Conservation (phyloP, 495 filamentous ascomycete genomes). For the Xylaria acuta region DNA sequence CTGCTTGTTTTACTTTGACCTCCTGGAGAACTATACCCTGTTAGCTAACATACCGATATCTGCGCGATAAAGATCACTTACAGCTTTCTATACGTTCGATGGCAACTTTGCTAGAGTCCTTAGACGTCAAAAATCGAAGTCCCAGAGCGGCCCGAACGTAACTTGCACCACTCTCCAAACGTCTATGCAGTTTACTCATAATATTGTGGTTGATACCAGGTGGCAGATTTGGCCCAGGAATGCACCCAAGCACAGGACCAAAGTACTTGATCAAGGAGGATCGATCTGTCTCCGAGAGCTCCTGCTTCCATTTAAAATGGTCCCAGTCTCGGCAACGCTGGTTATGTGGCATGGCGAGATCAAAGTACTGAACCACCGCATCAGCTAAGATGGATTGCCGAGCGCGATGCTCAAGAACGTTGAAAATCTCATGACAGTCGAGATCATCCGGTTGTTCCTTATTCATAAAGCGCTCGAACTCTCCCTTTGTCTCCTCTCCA, state of each 20-base stretch:
- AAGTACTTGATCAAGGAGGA: conserved; percentile 15
- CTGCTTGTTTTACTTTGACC: conserved; percentile 24
- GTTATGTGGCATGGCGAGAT: conserved; percentile 31
- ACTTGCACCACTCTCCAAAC: conserved; percentile 16
- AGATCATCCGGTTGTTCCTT: conserved; percentile 21
- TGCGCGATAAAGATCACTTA: conserved; percentile 21
- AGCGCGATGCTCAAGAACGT: conserved; percentile 45
- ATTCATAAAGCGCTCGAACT: conserved; percentile 29
- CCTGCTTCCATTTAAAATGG: conserved; percentile 24
- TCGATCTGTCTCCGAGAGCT: conserved; percentile 8
- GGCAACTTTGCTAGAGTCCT: neutral
- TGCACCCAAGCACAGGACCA: conserved; percentile 9
- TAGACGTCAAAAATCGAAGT: conserved; percentile 9
- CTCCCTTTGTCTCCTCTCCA: conserved; percentile 29
- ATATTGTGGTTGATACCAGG: conserved; percentile 31
- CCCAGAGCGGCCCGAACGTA: conserved; percentile 30
- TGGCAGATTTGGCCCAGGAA: conserved; percentile 31
- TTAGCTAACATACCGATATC: conserved; percentile 9
- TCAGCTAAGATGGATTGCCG: conserved; percentile 43
- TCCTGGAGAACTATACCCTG: conserved; percentile 31
- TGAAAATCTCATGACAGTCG: conserved; percentile 42
- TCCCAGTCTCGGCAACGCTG: conserved; percentile 34
- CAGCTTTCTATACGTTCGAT: conserved; percentile 13
- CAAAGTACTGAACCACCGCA: conserved; percentile 35
- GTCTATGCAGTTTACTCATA: conserved; percentile 26